Evolutionary conservation across 2,329 filamentous ascomycete species (phyloP), one percentile per base, ranked within the genome.

Genomic region (Onygenales sp.): DNA sequence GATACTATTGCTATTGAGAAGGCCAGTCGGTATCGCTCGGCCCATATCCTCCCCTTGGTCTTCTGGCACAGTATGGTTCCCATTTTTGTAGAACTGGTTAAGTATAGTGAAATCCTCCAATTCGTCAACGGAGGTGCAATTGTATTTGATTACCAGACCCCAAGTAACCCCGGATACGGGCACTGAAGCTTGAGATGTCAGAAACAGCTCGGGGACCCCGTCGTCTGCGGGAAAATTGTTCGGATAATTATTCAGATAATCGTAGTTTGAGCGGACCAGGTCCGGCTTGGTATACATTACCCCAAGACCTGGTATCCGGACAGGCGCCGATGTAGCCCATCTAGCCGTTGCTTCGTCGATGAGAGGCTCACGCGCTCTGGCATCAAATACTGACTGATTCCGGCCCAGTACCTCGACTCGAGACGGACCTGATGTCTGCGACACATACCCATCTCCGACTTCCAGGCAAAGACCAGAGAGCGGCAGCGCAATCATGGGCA

Each of bases 401-500:
- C 31, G 42, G 31, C 42, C 50, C 6, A 44, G 27, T 13, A 43
- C 38, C 21, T 8, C 31, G 13, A 21, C 9, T 32, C 32, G 41
- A n/a, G 48, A 35, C 5, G 9, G 8, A 14, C 48, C 38, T 5
- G 48, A 14, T 2, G n/a, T 50, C 21, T 31, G 47, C 10, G 36
- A 5, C 8, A 51, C 36, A 38, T 33, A 52, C 10, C 39, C 50
- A 45, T 43, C 50, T 13, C 43, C 41, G 11, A 27, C 8, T n/a
- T 52, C 50, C 35, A 53, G 36, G 17, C 36, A 47, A 32, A 53
- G 48, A 5, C 48, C 38, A 17, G 27, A 50, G 11, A 50, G 36
- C 33, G 48, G 38, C 41, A 50, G 48, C 11, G 48, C 38, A 10
- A n/a, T 27, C 21, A 50, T 36, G 2, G 38, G 48, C 14, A 43